Evolutionary conservation across 805 yeast species (phyloP).

Genomic region (Peterozyma toletana): DNA sequence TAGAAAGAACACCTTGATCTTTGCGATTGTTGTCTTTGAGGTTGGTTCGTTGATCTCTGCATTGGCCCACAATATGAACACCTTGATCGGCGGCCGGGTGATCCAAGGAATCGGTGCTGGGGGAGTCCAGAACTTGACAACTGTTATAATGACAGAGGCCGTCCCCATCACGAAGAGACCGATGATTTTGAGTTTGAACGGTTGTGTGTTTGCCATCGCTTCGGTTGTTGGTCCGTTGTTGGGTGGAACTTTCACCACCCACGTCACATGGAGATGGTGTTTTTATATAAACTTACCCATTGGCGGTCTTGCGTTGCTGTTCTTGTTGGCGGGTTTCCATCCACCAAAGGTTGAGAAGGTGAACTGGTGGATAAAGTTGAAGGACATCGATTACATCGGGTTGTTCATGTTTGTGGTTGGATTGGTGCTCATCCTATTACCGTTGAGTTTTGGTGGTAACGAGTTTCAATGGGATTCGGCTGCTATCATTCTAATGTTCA

Average conservation of each 20-base stretch:
- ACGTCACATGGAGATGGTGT: constrained; percentile 71
- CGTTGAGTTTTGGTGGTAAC: constrained; percentile 47
- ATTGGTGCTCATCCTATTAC: constrained; percentile 37
- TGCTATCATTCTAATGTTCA: constrained; percentile 40
- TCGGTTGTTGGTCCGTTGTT: constrained; percentile 55
- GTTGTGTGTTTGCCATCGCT: constrained; percentile 39
- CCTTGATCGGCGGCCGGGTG: constrained; percentile 66
- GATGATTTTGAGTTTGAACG: constrained; percentile 28
- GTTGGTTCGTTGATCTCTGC: constrained; percentile 59
- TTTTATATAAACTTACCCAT: constrained; percentile 65
- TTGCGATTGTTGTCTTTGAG: constrained; percentile 47
- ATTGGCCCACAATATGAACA: constrained; percentile 42
- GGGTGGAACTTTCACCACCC: constrained; percentile 58
- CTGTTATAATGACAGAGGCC: constrained; percentile 50
- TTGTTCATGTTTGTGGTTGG: constrained; percentile 34
- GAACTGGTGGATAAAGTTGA: constrained; percentile 27
- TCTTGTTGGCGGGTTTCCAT: constrained; percentile 32
- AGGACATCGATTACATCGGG: constrained; percentile 42
- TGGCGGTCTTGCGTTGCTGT: constrained; percentile 42
- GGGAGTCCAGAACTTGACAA: constrained; percentile 51
- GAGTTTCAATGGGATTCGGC: constrained; percentile 47
- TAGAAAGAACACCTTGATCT: constrained; percentile 40
- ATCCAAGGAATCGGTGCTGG: constrained; percentile 70
- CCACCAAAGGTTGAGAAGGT: constrained; percentile 41
- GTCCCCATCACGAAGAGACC: constrained; percentile 37